Evolutionary conservation across 441 rosid species (phyloP).

Genomic region (Corymbia citriodora): DNA sequence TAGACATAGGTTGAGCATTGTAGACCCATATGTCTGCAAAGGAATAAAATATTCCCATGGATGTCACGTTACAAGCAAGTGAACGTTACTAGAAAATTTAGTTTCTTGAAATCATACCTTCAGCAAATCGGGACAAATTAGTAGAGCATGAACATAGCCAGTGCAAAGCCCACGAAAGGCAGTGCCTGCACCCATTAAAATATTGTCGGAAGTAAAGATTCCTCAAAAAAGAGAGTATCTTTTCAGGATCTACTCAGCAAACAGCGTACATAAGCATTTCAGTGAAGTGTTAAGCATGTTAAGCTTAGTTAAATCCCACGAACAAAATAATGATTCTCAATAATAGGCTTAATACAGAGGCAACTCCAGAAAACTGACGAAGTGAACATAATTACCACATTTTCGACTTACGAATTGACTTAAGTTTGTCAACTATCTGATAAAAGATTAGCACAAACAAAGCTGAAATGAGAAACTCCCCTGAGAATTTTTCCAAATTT

Average conservation of each 20-base stretch:
- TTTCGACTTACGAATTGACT: background rate
- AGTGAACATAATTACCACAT: background rate
- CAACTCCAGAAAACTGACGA: background rate
- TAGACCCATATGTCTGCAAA: slow-evolving; percentile 49
- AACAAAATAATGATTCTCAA: background rate
- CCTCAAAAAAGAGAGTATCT: accelerated
- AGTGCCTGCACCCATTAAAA: slow-evolving; percentile 42
- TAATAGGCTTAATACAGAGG: background rate
- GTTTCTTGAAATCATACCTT: slow-evolving; percentile 39
- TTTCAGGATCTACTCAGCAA: background rate
- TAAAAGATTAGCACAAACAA: background rate
- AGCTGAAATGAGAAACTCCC: background rate
- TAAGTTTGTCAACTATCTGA: background rate
- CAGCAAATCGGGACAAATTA: slow-evolving; percentile 72
- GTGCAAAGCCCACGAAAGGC: slow-evolving; percentile 59
- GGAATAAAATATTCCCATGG: background rate
- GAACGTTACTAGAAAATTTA: background rate
- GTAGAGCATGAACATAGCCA: slow-evolving; percentile 72
- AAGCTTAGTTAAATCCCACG: accelerated
- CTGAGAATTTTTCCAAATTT: background rate
- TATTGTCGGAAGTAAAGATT: background rate
- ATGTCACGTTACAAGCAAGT: background rate
- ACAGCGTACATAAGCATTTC: background rate
- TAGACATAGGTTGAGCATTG: slow-evolving; percentile 79
- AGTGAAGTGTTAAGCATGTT: background rate